Conservation (phyloP, 495 filamentous ascomycete species). For the Annulohypoxylon bovei region DNA sequence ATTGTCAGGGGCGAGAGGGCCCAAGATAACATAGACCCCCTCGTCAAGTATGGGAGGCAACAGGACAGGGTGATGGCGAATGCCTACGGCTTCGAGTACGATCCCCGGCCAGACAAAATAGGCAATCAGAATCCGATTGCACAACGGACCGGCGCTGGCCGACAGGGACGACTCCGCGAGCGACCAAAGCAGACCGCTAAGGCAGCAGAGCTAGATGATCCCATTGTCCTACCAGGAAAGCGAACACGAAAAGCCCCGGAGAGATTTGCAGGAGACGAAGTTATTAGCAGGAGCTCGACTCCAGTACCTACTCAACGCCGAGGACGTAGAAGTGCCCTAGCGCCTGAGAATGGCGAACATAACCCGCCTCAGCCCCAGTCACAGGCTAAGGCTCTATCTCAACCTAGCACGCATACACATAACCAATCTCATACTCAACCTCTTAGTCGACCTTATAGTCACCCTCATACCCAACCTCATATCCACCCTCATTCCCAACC, state of each 20-base stretch:
- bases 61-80: conserved; percentile 58
- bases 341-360: conserved; percentile 38
- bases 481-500: not conserved
- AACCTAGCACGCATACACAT: no score
- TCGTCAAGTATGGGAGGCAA: conserved; percentile 49
- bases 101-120: conserved; percentile 49
- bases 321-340: conserved; percentile 42
- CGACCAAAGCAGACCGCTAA: conserved; percentile 58
- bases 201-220: conserved; percentile 57
- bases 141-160: conserved; percentile 54
- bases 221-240: conserved; percentile 54
- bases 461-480: not conserved
- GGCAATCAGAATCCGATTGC: conserved; percentile 58
- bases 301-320: conserved; percentile 51
- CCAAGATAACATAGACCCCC: conserved; percentile 44
- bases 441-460: no score
- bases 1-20: conserved; percentile 53
- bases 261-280: conserved; percentile 54
- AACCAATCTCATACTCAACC: no score
- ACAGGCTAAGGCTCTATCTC: no score
- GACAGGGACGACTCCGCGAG: conserved; percentile 56
- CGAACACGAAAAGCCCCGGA: conserved; percentile 54
- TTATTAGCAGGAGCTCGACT: conserved; percentile 52
- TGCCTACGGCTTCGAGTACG: conserved; percentile 59
- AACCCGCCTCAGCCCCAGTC: not conserved